Conservation (phyloP, 139 green algal species). For the Chlorella sp. region DNA sequence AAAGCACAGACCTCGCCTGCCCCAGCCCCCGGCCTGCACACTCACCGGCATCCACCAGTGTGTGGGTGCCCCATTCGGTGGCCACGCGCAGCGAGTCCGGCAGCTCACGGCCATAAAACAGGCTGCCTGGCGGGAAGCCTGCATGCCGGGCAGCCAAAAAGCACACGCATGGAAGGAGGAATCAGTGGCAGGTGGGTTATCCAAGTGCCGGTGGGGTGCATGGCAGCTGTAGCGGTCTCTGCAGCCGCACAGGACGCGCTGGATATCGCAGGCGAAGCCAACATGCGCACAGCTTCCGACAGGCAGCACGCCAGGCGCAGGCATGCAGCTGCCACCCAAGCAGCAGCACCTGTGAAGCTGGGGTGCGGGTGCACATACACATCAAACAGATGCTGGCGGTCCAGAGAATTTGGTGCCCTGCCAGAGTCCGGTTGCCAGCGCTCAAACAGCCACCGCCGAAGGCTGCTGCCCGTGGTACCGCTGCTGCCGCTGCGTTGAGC, state of each 20-base stretch:
- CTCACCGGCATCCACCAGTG: conserved; percentile 39
- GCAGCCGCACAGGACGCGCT: background rate
- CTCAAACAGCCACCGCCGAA: background rate
- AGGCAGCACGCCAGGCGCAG: background rate
- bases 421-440: background rate
- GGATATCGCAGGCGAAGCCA: background rate
- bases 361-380: conserved; percentile 39
- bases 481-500: background rate
- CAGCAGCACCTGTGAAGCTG: conserved; percentile 7
- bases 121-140: background rate
- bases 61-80: conserved; percentile 33
- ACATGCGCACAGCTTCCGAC: background rate
- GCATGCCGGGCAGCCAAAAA: background rate
- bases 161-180: background rate
- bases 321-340: background rate
- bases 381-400: conserved; percentile 38
- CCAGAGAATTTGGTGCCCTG: background rate
- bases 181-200: too few relatives aligned
- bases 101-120: conserved; percentile 14
- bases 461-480: background rate
- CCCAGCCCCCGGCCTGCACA: background rate
- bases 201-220: too few relatives aligned
- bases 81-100: conserved; percentile 1
- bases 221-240: background rate
- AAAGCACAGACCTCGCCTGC: background rate